Evolutionary conservation across 2,329 filamentous ascomycete genomes (phyloP), one percentile per base, ranked within the genome.

Genomic region (Colletotrichum cuscutae): DNA sequence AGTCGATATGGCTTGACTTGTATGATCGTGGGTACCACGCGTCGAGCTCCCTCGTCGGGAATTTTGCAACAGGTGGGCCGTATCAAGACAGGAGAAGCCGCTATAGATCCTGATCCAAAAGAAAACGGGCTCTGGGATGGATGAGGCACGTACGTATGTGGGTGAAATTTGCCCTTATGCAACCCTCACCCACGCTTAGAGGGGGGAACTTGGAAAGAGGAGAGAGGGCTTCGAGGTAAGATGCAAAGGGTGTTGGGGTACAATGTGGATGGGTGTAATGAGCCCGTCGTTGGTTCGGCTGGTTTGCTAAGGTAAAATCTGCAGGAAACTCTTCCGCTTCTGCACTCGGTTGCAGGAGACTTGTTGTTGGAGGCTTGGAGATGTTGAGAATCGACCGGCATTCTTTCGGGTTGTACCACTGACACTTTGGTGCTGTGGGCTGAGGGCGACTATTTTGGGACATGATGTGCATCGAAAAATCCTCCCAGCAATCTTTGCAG

Each of bases 401-500:
- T 63, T 64, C 59, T 68, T 54, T 73, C 70, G 69, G 59, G 61
- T 73, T 66, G 70, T 67, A 61, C 60, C 70, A 73, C 57, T 67
- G 49, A 56, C 70, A 52, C 15, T 46, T 42, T 70, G 60, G 30
- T 46, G 59, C 49, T 63, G 54, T 70, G 70, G 69, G 60, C 42
- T 57, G 53, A 65, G 60, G 37, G 42, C 26, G 60, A 42, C 72
- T 73, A 73, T 73, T 74, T 74, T 71, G 30, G 72, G 72, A 73
- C 65, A 74, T 70, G 72, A 72, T 73, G 70, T 69, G 72, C 72
- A 62, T 59, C 57, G 65, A 54, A 28, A 57, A 57, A 72, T 65
- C 42, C 64, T 54, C 54, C 59, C 69, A 52, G 65, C 62, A 63
- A 53, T 52, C 19, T 57, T 49, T 54, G 62, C 68, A 72, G 57